phyloP scores from a whole-genome alignment of 345 rosid species.

The Schrenkiella parvula region DNA sequence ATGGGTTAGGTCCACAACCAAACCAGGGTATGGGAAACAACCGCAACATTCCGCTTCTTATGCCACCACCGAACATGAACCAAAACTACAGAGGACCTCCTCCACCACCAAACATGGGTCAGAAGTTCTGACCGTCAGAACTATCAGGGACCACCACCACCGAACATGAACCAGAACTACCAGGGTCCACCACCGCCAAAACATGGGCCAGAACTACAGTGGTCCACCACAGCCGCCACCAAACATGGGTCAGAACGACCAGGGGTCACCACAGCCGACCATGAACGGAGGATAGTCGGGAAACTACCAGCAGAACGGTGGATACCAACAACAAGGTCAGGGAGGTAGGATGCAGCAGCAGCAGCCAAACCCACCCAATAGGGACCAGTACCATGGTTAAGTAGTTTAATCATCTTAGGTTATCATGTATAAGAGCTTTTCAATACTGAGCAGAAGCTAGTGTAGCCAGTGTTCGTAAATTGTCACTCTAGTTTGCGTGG shows the following conservation, averaged over 20 bases:
- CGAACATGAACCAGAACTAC: neutral
- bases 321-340: constrained; percentile 23
- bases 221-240: constrained; percentile 19
- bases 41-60: no score
- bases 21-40: no score
- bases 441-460: neutral
- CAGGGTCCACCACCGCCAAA: neutral
- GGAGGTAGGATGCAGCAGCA: constrained; percentile 27
- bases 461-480: neutral
- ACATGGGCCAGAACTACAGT: neutral
- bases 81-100: no score
- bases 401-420: constrained; percentile 14
- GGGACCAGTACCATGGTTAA: neutral
- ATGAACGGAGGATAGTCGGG: constrained; percentile 12
- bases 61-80: no score
- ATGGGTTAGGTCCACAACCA: no score
- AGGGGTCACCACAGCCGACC: neutral
- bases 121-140: no score
- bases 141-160: no score
- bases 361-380: constrained; percentile 10
- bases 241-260: constrained; percentile 5
- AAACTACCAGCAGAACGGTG: constrained; percentile 25
- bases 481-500: neutral
- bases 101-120: no score
- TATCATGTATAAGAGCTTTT: neutral